These are phyloP conservation scores for Xylaria grammica DNA, from an alignment of 495 filamentous ascomycete species.

Conservation along the genomic window DNA sequence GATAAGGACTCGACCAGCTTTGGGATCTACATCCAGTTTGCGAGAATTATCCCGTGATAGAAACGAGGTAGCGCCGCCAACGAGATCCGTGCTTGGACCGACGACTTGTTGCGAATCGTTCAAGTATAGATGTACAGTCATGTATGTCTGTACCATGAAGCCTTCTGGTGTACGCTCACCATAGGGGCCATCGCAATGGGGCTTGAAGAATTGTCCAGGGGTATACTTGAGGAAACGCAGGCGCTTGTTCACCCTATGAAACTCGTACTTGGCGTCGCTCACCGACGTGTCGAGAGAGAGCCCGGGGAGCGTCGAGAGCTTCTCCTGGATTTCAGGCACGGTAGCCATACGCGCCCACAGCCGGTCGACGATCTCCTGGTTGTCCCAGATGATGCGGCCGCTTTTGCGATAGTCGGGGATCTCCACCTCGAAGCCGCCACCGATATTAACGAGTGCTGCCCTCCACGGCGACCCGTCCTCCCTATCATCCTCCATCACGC, in stretches of 20 bases:
- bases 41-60: constrained; percentile 50
- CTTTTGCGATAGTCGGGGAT: constrained; percentile 66
- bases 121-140: constrained; percentile 85
- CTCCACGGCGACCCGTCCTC: constrained; percentile 53
- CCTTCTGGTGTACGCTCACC: constrained; percentile 57
- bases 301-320: constrained; percentile 29
- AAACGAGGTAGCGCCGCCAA: constrained; percentile 76
- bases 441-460: constrained; percentile 72
- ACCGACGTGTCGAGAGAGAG: not conserved
- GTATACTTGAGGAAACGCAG: constrained; percentile 83
- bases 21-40: constrained; percentile 70
- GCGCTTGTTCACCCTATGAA: constrained; percentile 74
- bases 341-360: constrained; percentile 60
- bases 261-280: constrained; percentile 43
- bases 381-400: constrained; percentile 77
- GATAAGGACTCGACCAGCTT: constrained; percentile 73
- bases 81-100: constrained; percentile 42
- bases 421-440: constrained; percentile 62
- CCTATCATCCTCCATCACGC: constrained; percentile 35
- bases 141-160: constrained; percentile 60
- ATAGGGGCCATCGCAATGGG: constrained; percentile 78
- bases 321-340: constrained; percentile 37
- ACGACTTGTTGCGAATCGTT: constrained; percentile 57
- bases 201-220: constrained; percentile 75
- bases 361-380: constrained; percentile 61